Conservation (phyloP, 768 basidiomycete species). For the Naganishia kalamii region DNA sequence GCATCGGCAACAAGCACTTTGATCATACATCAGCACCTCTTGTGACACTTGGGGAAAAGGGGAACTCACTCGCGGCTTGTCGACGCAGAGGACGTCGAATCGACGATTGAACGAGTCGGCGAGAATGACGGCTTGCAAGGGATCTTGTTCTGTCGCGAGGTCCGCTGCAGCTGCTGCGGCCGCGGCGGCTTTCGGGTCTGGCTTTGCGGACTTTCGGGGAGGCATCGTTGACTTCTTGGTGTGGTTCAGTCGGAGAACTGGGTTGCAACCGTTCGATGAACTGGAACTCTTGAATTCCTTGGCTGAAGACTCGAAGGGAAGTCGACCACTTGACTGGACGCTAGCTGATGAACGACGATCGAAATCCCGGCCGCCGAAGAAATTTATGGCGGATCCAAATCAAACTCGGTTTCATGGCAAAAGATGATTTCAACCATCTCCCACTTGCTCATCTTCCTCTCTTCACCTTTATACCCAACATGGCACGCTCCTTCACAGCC, state of each 20-base stretch:
- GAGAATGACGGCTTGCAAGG: constrained; percentile 87
- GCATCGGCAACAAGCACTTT: constrained; percentile 85
- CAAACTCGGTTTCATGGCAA: not conserved
- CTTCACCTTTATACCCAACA: not conserved
- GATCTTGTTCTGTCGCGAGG: constrained; percentile 55
- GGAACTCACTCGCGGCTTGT: constrained; percentile 70
- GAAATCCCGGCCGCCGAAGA: not conserved
- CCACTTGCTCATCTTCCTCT: too few species aligned
- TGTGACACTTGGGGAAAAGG: not conserved
- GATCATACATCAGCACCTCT: not conserved
- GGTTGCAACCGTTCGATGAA: too few species aligned
- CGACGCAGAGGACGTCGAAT: constrained; percentile 80
- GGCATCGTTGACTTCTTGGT: constrained; percentile 7
- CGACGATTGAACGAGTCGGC: constrained; percentile 94
- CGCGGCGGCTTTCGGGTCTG: not conserved
- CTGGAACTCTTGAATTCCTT: too few species aligned
- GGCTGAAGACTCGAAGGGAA: not conserved
- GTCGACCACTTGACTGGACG: not conserved
- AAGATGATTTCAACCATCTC: too few species aligned
- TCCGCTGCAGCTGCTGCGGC: constrained; percentile 3
- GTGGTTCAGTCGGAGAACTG: too few species aligned
- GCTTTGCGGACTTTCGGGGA: not conserved
- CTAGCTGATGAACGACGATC: not conserved
- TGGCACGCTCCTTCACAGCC: constrained; percentile 1
- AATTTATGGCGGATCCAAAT: not conserved